Evolutionary conservation across 1,284 basidiomycete genomes (phyloP), one percentile per base, ranked within the genome.

Genomic region (Tilletia indica): DNA sequence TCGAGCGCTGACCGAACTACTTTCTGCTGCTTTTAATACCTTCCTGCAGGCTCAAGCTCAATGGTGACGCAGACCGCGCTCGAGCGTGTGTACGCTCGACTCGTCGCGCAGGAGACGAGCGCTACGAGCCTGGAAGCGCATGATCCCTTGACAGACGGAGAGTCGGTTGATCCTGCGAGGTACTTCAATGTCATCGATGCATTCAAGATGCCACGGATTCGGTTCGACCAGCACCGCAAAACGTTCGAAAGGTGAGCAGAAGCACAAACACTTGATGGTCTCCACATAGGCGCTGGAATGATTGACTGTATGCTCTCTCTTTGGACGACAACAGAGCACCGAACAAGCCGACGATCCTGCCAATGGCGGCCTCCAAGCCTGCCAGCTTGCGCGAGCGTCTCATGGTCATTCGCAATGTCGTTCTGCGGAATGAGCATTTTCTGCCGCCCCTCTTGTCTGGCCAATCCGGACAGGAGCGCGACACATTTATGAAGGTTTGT

Each of bases 121-220:
- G 73, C 71, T 12, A 54, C 51, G 73, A 69, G 3, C 68, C 73
- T 34, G 34, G 47, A 12, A 39, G 61, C 12, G 42, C 38, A 25
- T 54, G 49, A 19, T 36, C 45, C 58, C 63, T 71, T 80, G 34
- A 78, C 77, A 6, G 80, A 83, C 12, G 79, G 80, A 5, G 90
- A 92, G 38, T 85, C 89, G 34, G 87, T 94, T 34, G 93, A 97
- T 76, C 90, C 93, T 6, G 91, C 94, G 64, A 89, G 89, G 34
- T 93, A 96, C 83, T 87, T 99, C 66, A 89, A 90, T 76, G 87
- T 98, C 72, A 87, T 98, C 47, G 90, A 97, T 83, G 91, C 95
- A 11, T 97, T 95, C 78, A 91, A 94, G 48, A 97, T 98, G 93
- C 96, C 96, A 0, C 86, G 90, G 9, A 92, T 94, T 89, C 89